These are phyloP conservation scores for Ramalina peruviana DNA, from an alignment of 495 filamentous ascomycete species.

Conservation along the genomic window DNA sequence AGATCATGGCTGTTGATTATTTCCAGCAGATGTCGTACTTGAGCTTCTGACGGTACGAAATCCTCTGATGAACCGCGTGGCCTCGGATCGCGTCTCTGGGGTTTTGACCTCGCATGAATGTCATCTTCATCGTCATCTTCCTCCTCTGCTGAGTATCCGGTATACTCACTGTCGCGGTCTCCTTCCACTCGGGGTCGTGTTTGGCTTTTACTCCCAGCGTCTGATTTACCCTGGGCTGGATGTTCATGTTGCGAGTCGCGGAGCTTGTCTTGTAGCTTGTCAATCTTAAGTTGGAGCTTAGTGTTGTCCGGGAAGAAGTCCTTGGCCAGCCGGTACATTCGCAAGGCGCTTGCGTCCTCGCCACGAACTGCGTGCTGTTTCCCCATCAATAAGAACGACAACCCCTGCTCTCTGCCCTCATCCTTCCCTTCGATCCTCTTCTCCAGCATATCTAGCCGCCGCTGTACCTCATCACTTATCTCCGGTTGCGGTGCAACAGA, in stretches of 20 bases:
- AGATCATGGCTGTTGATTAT: conserved; percentile 82
- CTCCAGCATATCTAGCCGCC: conserved; percentile 70
- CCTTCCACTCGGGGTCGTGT: conserved; percentile 33
- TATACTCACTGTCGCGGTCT: conserved; percentile 15
- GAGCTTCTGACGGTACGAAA: conserved; percentile 25
- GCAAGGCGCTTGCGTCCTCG: conserved; percentile 63
- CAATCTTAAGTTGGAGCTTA: conserved; percentile 69
- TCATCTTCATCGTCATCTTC: conserved; percentile 9
- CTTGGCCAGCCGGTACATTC: conserved; percentile 73
- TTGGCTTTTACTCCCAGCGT: conserved; percentile 18
- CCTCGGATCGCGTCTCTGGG: not conserved
- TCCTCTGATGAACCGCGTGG: not conserved
- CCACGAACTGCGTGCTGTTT: conserved; percentile 78
- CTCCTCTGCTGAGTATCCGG: conserved; percentile 5
- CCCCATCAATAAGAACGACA: conserved; percentile 77
- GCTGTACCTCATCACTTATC: conserved; percentile 64
- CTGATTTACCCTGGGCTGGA: conserved; percentile 16
- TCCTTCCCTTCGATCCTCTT: conserved; percentile 65
- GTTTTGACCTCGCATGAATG: not conserved
- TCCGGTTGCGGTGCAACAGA: conserved; percentile 37
- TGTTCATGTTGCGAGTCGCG: conserved; percentile 26
- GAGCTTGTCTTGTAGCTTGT: conserved; percentile 47
- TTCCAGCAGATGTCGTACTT: conserved; percentile 54
- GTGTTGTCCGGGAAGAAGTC: conserved; percentile 77
- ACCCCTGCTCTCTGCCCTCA: conserved; percentile 60